A percentile compares a stretch with the other conserved stretches of the same genome.
phyloP scores from a whole-genome alignment of 805 yeast genomes.

The Limtongia smithiae region DNA sequence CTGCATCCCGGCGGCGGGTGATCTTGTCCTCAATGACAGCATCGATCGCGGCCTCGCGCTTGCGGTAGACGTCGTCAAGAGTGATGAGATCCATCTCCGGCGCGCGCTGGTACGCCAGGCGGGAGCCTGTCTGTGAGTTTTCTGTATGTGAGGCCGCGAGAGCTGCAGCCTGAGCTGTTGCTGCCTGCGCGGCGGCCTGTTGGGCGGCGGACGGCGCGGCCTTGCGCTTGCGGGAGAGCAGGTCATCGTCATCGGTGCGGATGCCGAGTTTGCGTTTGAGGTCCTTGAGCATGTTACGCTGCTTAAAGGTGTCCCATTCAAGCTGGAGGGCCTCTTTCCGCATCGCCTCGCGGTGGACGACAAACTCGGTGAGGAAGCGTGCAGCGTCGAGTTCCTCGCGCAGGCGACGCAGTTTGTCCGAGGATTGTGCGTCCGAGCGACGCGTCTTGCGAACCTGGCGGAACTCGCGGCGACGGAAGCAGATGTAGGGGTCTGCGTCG shows the following conservation, averaged over 20 bases:
- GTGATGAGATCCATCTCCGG: conserved; percentile 90
- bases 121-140: too few relatives aligned
- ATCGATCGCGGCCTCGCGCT: conserved; percentile 72
- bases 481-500: conserved; percentile 89
- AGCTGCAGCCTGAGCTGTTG: conserved; percentile 4
- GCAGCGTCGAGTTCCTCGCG: conserved; percentile 77
- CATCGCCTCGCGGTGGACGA: conserved; percentile 69
- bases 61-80: conserved; percentile 67
- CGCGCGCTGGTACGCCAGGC: conserved; percentile 64
- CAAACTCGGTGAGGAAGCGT: conserved; percentile 59
- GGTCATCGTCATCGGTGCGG: conserved; percentile 79
- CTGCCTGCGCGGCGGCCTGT: conserved; percentile 23
- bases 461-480: conserved; percentile 92
- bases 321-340: conserved; percentile 57
- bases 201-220: not conserved
- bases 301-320: conserved; percentile 66
- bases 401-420: conserved; percentile 72
- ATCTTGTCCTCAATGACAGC: conserved; percentile 84
- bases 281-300: conserved; percentile 66
- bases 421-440: conserved; percentile 85
- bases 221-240: conserved; percentile 73
- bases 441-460: conserved; percentile 95
- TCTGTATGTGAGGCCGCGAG: conserved; percentile 19
- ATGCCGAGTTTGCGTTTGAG: conserved; percentile 72
- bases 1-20: conserved; percentile 61